Evolutionary conservation across 768 basidiomycete genomes (phyloP).

Genomic region (Grammothele lineata): DNA sequence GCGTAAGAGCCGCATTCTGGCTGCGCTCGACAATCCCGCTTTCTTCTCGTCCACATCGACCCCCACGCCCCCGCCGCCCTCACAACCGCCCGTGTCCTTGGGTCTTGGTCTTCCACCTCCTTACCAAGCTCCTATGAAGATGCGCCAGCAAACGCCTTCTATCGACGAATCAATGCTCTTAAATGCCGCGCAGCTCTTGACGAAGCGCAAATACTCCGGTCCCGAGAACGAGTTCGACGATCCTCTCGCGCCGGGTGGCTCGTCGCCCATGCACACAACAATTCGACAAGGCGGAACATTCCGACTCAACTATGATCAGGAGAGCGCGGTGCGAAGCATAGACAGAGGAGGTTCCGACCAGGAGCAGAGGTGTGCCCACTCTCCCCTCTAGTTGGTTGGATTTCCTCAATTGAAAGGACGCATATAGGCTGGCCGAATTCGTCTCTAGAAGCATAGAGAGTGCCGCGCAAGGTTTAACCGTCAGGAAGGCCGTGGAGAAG

Average conservation of each 20-base stretch:
- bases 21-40: slow-evolving; percentile 18
- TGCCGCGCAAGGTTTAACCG: slow-evolving; percentile 47
- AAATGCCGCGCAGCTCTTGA: neutral
- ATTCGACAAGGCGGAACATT: too few species aligned
- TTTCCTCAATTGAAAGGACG: too few species aligned
- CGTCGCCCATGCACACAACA: too few species aligned
- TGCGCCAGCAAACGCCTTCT: too few species aligned
- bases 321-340: slow-evolving; percentile 43
- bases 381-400: too few species aligned
- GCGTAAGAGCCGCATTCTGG: slow-evolving; percentile 16
- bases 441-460: slow-evolving; percentile 59
- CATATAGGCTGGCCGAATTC: slow-evolving; percentile 54
- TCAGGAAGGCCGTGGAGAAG: slow-evolving; percentile 47
- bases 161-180: too few species aligned
- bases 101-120: too few species aligned
- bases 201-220: slow-evolving; percentile 1
- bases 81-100: slow-evolving; percentile 8
- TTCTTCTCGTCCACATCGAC: neutral
- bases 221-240: slow-evolving; percentile 1
- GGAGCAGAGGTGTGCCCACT: slow-evolving; percentile 35
- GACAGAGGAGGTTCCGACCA: slow-evolving; percentile 61
- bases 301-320: slow-evolving; percentile 43
- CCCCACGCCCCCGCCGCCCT: neutral
- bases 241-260: too few species aligned
- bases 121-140: slow-evolving; percentile 3